These are phyloP conservation scores for Teratosphaeria epicoccoides DNA, from an alignment of 2,329 filamentous ascomycete genomes.

Conservation along the genomic window DNA sequence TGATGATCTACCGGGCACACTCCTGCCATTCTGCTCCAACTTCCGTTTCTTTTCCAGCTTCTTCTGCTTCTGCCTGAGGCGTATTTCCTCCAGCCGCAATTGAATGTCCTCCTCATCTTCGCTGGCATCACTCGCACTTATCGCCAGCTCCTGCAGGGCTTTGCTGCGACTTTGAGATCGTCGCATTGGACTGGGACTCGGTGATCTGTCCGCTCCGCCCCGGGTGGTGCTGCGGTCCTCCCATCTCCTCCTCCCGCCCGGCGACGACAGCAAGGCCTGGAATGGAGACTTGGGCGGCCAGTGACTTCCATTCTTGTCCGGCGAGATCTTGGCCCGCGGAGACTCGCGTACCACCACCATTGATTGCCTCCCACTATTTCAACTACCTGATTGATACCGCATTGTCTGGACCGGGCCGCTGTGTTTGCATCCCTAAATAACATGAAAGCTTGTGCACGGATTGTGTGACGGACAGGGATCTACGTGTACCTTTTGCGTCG, in stretches of 20 bases:
- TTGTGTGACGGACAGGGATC: background rate
- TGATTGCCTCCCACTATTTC: background rate
- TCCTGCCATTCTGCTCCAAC: conserved; percentile 2
- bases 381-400: background rate
- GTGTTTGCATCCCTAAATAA: background rate
- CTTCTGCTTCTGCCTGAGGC: conserved; percentile 1
- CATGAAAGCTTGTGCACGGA: background rate
- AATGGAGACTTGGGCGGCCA: conserved; percentile 56
- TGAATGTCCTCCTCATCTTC: conserved; percentile 47
- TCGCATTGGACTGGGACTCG: conserved; percentile 47
- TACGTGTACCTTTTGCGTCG: background rate
- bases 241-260: conserved; percentile 67
- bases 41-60: background rate
- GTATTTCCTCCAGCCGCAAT: background rate
- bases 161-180: conserved; percentile 16
- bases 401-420: background rate
- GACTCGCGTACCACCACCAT: conserved; percentile 40
- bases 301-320: conserved; percentile 30
- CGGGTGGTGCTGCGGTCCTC: conserved; percentile 49
- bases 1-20: conserved; percentile 1
- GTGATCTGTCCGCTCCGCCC: conserved; percentile 22
- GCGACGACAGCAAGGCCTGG: conserved; percentile 56
- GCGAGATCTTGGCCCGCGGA: conserved; percentile 34
- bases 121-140: conserved; percentile 56
- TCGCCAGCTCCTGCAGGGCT: conserved; percentile 42